These are phyloP conservation scores for fission yeast (Schizosaccharomyces pombe) DNA, from an alignment of 805 yeast species.

Conservation along the genomic window DNA sequence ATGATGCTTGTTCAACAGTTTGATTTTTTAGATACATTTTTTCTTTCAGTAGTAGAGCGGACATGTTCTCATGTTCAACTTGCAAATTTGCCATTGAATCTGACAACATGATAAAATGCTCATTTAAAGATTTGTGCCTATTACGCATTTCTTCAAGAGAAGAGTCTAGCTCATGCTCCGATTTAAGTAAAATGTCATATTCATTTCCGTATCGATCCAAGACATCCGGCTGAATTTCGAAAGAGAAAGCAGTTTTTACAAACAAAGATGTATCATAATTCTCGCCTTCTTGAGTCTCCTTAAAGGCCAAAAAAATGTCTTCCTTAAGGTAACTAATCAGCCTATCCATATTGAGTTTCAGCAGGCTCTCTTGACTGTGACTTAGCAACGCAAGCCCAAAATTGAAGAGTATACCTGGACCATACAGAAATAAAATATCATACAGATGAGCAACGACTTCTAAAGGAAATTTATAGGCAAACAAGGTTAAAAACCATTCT, in stretches of 20 bases:
- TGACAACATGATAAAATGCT: conserved; percentile 52
- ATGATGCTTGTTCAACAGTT: conserved; percentile 46
- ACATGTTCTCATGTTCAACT: conserved; percentile 63
- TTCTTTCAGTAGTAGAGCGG: conserved; percentile 66
- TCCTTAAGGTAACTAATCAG: conserved; percentile 59
- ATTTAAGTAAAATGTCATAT: conserved; percentile 43
- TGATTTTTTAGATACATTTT: conserved; percentile 54
- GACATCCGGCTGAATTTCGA: conserved; percentile 49
- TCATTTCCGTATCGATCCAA: conserved; percentile 51
- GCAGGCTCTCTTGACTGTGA: conserved; percentile 35
- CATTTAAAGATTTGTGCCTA: conserved; percentile 47
- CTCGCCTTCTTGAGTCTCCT: conserved; percentile 13
- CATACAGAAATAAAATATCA: conserved; percentile 78
- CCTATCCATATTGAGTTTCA: conserved; percentile 48
- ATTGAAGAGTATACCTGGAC: conserved; percentile 63
- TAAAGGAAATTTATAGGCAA: conserved; percentile 84
- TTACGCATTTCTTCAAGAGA: conserved; percentile 37
- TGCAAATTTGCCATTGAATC: conserved; percentile 43
- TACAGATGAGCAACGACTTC: conserved; percentile 67
- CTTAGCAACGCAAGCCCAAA: conserved; percentile 59
- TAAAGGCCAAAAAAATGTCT: conserved; percentile 48
- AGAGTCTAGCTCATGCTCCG: conserved; percentile 39
- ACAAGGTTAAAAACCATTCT: conserved; percentile 89
- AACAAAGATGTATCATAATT: conserved; percentile 15
- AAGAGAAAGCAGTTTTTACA: conserved; percentile 53